Base-by-base conservation (phyloP, 768 basidiomycete genomes). In the Chalciporus chontae region DNA sequence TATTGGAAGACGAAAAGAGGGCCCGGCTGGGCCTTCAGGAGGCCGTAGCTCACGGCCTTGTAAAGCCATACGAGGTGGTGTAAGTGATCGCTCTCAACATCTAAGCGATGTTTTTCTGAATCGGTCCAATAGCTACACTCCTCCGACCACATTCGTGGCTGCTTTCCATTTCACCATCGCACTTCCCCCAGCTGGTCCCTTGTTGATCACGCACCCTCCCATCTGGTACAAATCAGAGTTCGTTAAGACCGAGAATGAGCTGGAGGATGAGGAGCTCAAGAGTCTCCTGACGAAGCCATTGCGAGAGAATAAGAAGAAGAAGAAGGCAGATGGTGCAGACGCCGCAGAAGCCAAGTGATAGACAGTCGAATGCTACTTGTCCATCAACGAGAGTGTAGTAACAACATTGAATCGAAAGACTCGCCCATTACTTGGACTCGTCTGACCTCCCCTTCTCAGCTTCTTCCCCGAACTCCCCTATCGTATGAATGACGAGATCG, bases 101-200 rank as follows among this genome's bases (percentile, higher is more conserved):
- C 8, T 0, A 23, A 4, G 17, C 17, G 37, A 14, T 19, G 41
- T n/a, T 23, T 42, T 40, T 38, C 34, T 56, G 46, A 53, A 8
- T 24, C 43, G 3, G 6, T 43, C 2, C n/a, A 5, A 43, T 52
- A 89, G 89, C 48, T 90, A 86, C 70, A 93, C 94, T 5, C 87
- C 88, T 37, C 54, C 82, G 23, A 85, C 80, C 58, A 92, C 92
- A 15, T 83, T 87, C 50, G 91, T 97, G 40, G 94, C 95, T 47
- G 90, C 87, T 8, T 96, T 94, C 81, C 94, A 97, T 77, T 94
- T 96, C 75, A 99, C 95, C 39, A 84, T 99, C 63, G 93, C 92
- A 32, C 81, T 99, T 18, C 84, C 90, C 32, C 86, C 95, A 40
- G 87, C 81, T 45, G 96, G 96, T 24, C 95, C 93, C 21, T 69